phyloP scores from a whole-genome alignment of 352 stramenopile genomes.

The Phytophthora tubulina region DNA sequence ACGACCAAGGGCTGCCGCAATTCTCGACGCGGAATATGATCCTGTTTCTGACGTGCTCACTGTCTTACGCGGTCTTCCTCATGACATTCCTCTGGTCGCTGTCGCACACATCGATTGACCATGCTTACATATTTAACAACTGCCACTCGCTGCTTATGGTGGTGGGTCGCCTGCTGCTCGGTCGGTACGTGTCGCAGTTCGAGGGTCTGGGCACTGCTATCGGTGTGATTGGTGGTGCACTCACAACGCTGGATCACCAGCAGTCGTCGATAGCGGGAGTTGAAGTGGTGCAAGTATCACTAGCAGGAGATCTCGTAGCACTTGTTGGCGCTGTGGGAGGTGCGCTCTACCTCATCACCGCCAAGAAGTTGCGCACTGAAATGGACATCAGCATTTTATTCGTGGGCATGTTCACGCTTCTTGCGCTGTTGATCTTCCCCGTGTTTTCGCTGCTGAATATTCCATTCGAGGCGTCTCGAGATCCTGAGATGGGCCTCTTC shows the following conservation, averaged over 20 bases:
- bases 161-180: conserved; percentile 63
- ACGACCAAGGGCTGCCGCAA: conserved; percentile 64
- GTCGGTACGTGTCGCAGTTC: conserved; percentile 74
- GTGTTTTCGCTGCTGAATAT: conserved; percentile 72
- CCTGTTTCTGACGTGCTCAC: conserved; percentile 69
- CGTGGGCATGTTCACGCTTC: conserved; percentile 73
- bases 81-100: conserved; percentile 87
- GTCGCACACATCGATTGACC: conserved; percentile 79
- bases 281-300: conserved; percentile 54
- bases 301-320: conserved; percentile 80
- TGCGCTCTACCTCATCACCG: conserved; percentile 78
- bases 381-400: conserved; percentile 77
- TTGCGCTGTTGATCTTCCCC: conserved; percentile 72
- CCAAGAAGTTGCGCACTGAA: conserved; percentile 74
- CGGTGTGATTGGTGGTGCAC: conserved; percentile 76
- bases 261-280: conserved; percentile 20
- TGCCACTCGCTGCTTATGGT: conserved; percentile 88
- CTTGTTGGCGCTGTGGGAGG: conserved; percentile 77
- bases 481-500: conserved; percentile 83
- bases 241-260: conserved; percentile 78
- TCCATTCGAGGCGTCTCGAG: conserved; percentile 72
- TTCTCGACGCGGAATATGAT: conserved; percentile 73
- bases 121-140: conserved; percentile 92
- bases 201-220: conserved; percentile 81
- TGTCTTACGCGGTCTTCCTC: conserved; percentile 81